Conservation (phyloP, 2,329 filamentous ascomycete genomes). For the Myriangium duriaei region DNA sequence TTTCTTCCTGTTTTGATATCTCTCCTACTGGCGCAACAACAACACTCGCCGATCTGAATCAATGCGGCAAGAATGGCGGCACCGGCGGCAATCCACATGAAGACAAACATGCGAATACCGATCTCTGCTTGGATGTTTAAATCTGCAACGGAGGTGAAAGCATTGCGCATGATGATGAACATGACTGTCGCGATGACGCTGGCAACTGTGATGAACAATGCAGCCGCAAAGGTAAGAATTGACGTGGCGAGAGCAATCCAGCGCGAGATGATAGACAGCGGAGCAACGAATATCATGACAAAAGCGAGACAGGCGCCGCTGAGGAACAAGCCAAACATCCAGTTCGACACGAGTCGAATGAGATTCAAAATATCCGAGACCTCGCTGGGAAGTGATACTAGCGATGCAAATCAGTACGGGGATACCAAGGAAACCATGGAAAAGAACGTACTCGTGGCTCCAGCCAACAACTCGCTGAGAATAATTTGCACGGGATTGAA, state of each 20-base stretch:
- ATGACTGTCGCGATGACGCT: conserved; percentile 70
- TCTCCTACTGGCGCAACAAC: conserved; percentile 53
- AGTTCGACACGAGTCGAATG: conserved; percentile 59
- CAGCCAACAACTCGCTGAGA: conserved; percentile 63
- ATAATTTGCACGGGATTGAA: conserved; percentile 84
- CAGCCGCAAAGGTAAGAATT: conserved; percentile 54
- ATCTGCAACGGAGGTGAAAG: conserved; percentile 55
- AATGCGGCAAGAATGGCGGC: conserved; percentile 55
- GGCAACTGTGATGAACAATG: conserved; percentile 55
- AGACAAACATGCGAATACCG: conserved; percentile 64
- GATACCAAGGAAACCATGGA: neutral
- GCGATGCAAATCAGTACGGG: conserved; percentile 6
- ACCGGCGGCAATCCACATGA: conserved; percentile 74
- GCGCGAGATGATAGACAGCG: conserved; percentile 38
- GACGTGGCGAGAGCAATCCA: conserved; percentile 54
- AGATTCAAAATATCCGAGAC: conserved; percentile 62
- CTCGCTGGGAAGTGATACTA: conserved; percentile 62
- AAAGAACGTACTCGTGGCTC: conserved; percentile 53
- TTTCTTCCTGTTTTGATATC: conserved; percentile 40
- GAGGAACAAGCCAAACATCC: conserved; percentile 87
- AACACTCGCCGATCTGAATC: conserved; percentile 64
- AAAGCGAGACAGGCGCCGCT: conserved; percentile 57
- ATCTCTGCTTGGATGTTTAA: conserved; percentile 64
- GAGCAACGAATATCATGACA: conserved; percentile 55
- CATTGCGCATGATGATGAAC: conserved; percentile 68